phyloP scores from a whole-genome alignment of 1,284 basidiomycete genomes.

The Mycosarcoma mackinlayi region DNA sequence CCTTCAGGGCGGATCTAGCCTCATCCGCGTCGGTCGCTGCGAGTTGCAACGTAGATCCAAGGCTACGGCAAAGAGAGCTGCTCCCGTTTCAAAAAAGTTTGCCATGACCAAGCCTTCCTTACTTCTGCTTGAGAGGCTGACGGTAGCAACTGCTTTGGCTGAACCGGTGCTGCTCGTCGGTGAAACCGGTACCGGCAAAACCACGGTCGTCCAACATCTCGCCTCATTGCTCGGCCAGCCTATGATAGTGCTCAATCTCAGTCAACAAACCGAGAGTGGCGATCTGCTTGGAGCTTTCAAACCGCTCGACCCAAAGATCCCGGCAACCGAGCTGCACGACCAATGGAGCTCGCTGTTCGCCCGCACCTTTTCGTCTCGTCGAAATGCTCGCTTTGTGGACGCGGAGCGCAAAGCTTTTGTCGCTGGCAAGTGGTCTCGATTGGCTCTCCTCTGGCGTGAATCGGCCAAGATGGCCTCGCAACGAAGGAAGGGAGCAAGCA shows the following conservation, averaged over 20 bases:
- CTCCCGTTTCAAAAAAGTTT: slow-evolving; percentile 71
- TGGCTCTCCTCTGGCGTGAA: slow-evolving; percentile 86
- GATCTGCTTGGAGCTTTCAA: slow-evolving; percentile 96
- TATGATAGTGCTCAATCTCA: slow-evolving; percentile 89
- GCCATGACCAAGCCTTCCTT: slow-evolving; percentile 89
- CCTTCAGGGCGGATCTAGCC: slow-evolving; percentile 6
- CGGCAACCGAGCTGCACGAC: slow-evolving; percentile 80
- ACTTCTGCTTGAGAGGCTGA: slow-evolving; percentile 82
- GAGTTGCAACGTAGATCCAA: slow-evolving; percentile 42
- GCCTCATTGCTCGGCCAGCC: slow-evolving; percentile 82
- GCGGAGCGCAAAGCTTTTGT: slow-evolving; percentile 84
- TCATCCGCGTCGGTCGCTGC: slow-evolving; percentile 44
- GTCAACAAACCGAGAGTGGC: slow-evolving; percentile 94
- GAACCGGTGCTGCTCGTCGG: slow-evolving; percentile 94
- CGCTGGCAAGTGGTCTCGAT: slow-evolving; percentile 86
- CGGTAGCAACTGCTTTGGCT: slow-evolving; percentile 77
- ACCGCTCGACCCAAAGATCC: slow-evolving; percentile 80
- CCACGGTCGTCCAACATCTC: slow-evolving; percentile 88
- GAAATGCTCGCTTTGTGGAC: slow-evolving; percentile 88
- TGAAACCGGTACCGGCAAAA: slow-evolving; percentile 99
- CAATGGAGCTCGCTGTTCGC: slow-evolving; percentile 86
- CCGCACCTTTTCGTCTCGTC: slow-evolving; percentile 86
- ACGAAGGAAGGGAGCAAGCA: slow-evolving; percentile 70
- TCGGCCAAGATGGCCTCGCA: slow-evolving; percentile 73
- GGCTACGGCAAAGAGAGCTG: slow-evolving; percentile 22